These are phyloP conservation scores for Triangularia setosa DNA, from an alignment of 2,329 filamentous ascomycete genomes.

Conservation along the genomic window DNA sequence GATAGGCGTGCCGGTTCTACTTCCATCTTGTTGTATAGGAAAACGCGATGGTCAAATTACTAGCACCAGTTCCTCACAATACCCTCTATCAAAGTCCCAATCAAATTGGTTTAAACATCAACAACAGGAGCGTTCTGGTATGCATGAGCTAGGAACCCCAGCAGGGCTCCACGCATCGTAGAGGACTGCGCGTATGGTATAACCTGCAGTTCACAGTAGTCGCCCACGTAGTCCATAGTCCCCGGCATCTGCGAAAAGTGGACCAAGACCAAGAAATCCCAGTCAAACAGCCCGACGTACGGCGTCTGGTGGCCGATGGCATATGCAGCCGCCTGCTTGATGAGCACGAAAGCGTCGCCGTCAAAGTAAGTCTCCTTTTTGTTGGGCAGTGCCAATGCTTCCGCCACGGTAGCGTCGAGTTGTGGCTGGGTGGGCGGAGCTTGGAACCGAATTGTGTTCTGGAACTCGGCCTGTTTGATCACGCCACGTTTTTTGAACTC, in stretches of 20 bases:
- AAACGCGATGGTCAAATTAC: too few species aligned
- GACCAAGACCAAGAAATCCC: background rate
- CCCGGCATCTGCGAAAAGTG: background rate
- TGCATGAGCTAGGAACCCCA: background rate
- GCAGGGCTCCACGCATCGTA: background rate
- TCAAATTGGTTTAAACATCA: too few species aligned
- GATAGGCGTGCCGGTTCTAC: too few species aligned
- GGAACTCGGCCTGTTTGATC: background rate
- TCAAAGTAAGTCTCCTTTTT: background rate
- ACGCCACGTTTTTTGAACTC: constrained; percentile 7
- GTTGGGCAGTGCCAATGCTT: background rate
- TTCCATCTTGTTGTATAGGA: too few species aligned
- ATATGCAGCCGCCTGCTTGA: constrained; percentile 2
- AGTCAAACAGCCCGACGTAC: constrained; percentile 2
- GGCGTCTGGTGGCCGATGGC: background rate
- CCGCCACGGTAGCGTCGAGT: too few species aligned
- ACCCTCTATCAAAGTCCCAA: too few species aligned
- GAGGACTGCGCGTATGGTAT: background rate
- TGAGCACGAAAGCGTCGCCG: background rate
- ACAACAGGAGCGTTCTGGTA: background rate
- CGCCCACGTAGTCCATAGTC: background rate
- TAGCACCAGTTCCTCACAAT: too few species aligned
- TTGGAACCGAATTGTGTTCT: background rate
- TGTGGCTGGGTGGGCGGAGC: too few species aligned
- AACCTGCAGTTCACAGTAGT: background rate